Conservation (phyloP, 1,139 yeast species). For the Pichia inconspicua region DNA sequence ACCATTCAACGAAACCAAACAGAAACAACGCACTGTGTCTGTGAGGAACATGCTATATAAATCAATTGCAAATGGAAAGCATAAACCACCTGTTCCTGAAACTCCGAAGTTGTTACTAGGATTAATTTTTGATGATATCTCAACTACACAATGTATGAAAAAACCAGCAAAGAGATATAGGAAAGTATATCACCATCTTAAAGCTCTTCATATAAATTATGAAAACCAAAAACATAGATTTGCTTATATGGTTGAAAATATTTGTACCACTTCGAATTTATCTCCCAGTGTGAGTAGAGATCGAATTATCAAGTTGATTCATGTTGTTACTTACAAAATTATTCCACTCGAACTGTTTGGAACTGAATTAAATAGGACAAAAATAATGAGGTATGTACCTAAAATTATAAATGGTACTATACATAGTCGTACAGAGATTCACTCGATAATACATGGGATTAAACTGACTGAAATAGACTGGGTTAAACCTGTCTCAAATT, state of each 20-base stretch:
- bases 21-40: not conserved
- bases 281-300: constrained; percentile 25
- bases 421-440: constrained; percentile 27
- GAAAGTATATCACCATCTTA: constrained; percentile 13
- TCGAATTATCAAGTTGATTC: constrained; percentile 35
- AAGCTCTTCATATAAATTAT: constrained; percentile 25
- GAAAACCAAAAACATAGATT: constrained; percentile 22
- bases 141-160: not conserved
- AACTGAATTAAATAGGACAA: constrained; percentile 37
- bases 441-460: constrained; percentile 28
- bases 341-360: constrained; percentile 57
- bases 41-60: not conserved
- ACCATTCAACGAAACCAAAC: not conserved
- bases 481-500: constrained; percentile 32
- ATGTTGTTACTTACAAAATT: constrained; percentile 37
- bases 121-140: constrained; percentile 11
- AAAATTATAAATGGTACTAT: constrained; percentile 34
- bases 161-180: constrained; percentile 24
- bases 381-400: constrained; percentile 34
- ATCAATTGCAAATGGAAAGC: not conserved
- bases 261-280: constrained; percentile 19
- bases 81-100: constrained; percentile 17
- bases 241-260: constrained; percentile 25
- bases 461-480: constrained; percentile 38
- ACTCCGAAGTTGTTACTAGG: constrained; percentile 5